Percentiles rank a stretch among this genome's conserved stretches.
Conservation (phyloP, 371 early-diverging fungal genomes). For the Chytridiales sp. region DNA sequence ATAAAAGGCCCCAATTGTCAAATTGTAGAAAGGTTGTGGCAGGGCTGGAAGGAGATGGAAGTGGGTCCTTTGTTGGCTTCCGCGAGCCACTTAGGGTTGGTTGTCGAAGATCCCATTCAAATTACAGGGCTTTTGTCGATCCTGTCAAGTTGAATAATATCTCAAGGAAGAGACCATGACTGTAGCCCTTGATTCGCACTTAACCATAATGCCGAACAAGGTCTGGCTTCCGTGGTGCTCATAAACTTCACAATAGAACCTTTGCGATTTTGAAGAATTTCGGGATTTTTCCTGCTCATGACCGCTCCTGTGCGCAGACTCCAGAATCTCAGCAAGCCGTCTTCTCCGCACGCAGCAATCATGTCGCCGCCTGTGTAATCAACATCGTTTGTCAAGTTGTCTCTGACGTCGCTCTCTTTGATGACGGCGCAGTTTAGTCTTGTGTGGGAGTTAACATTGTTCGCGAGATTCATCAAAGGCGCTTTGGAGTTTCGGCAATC, state of each 20-base stretch:
- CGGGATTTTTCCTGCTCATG: too few species aligned
- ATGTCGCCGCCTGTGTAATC: neutral
- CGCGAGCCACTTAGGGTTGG: conserved; percentile 20
- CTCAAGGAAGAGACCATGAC: too few species aligned
- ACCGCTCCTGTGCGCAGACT: too few species aligned
- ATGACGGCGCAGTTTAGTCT: neutral
- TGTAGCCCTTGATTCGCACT: too few species aligned
- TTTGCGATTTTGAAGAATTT: neutral
- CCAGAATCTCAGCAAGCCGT: too few species aligned
- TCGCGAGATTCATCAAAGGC: neutral
- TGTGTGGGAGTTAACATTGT: neutral
- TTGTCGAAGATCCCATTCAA: neutral
- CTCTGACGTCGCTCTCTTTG: neutral
- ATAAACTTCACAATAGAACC: neutral
- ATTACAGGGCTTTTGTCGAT: neutral
- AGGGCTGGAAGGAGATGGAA: conserved; percentile 66
- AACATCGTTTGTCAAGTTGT: neutral
- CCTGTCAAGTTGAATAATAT: conserved; percentile 2
- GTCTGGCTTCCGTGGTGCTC: neutral
- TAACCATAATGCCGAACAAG: neutral
- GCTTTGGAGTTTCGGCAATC: neutral
- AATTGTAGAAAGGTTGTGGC: conserved; percentile 56
- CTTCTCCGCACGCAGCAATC: neutral
- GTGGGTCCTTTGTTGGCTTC: conserved; percentile 73
- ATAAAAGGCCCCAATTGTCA: neutral